Base-by-base conservation (phyloP, 73 alveolate species). In the Diophrys appendiculata region DNA sequence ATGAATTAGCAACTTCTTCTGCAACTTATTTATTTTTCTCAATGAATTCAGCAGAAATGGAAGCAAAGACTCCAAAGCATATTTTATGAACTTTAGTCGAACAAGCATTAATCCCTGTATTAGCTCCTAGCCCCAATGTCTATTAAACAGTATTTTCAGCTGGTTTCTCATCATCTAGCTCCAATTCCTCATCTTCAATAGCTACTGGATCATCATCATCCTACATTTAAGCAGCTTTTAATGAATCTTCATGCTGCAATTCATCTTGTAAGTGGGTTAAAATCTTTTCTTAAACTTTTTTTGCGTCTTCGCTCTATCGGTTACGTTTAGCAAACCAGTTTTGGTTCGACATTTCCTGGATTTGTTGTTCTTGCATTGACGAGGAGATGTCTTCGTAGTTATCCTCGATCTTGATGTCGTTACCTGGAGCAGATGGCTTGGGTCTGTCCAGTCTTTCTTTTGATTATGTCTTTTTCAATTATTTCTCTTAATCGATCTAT, bases 41-140 rank as follows among this genome's bases (percentile, higher is more conserved):
- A 53, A 74, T 76, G 33, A 83, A 83, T 22, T 34, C 73, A 67
- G 75, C 87, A n/a, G 86, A 73, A 2, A 83, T 83, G 2, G 83
- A 67, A 34, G 91, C 91, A 67, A 83, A 83, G 11, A 83, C 91
- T 30, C 91, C 91, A 67, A 83, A 83, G 73, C 91, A 83, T 3
- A 83, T 79, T 76, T 83, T 83, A 55, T 83, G 34, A 31, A 68
- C 35, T 52, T 83, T 76, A 3, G 91, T 34, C 1, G 56, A 60
- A 35, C 80, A 83, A 2, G 74, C 90, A 30, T 68, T 68, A 2
- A 43, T 11, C 0, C 76, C 27, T 23, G 32, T 76, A 27, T 52
- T 60, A n/a, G n/a, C n/a, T n/a, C n/a, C n/a, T n/a, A n/a, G n/a
- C n/a, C n/a, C n/a, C n/a, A n/a, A n/a, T n/a, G n/a, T n/a, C n/a